Evolutionary conservation across 163 green algal genomes (phyloP).

Genomic region (Volvox carteri): DNA sequence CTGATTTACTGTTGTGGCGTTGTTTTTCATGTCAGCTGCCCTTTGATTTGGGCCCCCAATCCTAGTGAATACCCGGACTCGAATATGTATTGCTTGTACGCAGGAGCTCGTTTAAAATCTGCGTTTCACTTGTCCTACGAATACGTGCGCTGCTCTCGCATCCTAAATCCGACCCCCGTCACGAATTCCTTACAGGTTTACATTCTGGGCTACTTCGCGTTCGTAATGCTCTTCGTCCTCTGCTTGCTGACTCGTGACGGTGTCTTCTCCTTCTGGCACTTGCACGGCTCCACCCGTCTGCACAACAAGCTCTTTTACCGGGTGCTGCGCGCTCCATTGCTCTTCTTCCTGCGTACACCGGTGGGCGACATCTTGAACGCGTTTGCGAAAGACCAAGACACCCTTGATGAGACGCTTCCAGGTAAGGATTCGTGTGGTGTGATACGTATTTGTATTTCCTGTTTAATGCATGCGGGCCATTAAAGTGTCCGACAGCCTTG

Average conservation of each 20-base stretch:
- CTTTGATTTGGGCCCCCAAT: no score
- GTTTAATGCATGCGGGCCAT: no score
- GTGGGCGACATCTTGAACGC: slow-evolving; percentile 73
- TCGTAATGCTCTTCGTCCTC: slow-evolving; percentile 65
- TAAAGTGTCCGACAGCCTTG: no score
- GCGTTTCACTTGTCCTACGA: no score
- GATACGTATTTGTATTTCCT: not conserved
- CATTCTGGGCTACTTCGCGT: slow-evolving; percentile 68
- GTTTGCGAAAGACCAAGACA: slow-evolving; percentile 71
- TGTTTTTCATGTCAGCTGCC: not conserved
- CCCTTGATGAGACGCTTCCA: slow-evolving; percentile 59
- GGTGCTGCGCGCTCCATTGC: slow-evolving; percentile 69
- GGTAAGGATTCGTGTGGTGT: not conserved
- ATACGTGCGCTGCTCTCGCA: no score
- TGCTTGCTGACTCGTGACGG: slow-evolving; percentile 68
- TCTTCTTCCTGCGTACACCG: slow-evolving; percentile 76
- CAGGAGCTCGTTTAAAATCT: no score
- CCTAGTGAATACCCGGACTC: no score
- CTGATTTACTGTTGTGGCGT: no score
- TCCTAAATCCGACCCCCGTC: no score
- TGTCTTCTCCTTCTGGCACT: slow-evolving; percentile 65
- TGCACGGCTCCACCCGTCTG: slow-evolving; percentile 64
- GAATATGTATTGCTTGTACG: no score
- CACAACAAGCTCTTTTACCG: slow-evolving; percentile 72
- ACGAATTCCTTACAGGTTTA: slow-evolving; percentile 57